phyloP scores from a whole-genome alignment of 164 flowering plant species.

The Malania oleifera region DNA sequence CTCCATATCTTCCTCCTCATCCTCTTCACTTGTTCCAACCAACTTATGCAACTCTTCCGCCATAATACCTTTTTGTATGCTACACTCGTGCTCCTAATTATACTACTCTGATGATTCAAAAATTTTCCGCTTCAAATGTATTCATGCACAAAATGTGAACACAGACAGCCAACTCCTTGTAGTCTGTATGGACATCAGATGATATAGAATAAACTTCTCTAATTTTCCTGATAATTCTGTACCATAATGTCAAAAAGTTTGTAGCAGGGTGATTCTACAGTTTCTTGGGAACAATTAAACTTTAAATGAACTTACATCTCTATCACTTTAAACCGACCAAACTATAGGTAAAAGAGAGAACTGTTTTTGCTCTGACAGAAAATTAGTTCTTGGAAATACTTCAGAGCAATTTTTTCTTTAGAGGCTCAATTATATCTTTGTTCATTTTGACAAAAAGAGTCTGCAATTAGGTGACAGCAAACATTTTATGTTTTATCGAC shows the following conservation, averaged over 20 bases:
- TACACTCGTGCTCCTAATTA: not conserved
- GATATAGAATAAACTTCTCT: not conserved
- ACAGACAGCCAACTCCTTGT: not conserved
- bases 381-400: too few species aligned
- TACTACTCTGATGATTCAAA: not conserved
- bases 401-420: too few species aligned
- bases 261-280: not conserved
- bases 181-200: not conserved
- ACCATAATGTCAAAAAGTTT: not conserved
- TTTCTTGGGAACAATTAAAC: too few species aligned
- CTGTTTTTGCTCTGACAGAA: too few species aligned
- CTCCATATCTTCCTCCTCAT: conserved; percentile 75
- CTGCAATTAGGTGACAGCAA: too few species aligned
- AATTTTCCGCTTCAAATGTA: not conserved
- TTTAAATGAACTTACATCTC: too few species aligned
- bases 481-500: too few species aligned
- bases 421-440: too few species aligned
- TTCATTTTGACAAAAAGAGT: too few species aligned
- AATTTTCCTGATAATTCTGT: not conserved
- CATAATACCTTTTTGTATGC: conserved; percentile 18
- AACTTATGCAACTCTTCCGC: conserved; percentile 55
- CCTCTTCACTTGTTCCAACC: conserved; percentile 65
- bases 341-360: too few species aligned
- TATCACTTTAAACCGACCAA: too few species aligned
- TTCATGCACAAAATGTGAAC: not conserved